These are phyloP conservation scores for Polytrichum formosum DNA, from an alignment of 225 moss, liverwort and hornwort species.

Conservation along the genomic window DNA sequence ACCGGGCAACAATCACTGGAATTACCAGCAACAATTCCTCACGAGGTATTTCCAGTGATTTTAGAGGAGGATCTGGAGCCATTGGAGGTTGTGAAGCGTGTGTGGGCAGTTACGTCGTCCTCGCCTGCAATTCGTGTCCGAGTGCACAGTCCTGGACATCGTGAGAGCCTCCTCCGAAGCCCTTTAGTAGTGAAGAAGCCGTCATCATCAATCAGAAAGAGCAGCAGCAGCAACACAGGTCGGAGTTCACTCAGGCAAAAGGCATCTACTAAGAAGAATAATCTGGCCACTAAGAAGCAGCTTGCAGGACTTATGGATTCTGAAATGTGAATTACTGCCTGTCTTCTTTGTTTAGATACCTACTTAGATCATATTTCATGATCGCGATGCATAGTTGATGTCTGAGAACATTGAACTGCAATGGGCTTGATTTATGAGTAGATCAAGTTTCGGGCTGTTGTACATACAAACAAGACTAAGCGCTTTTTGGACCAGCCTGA, in stretches of 20 bases:
- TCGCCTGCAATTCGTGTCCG: conserved; percentile 18
- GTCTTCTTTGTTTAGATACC: too few relatives aligned
- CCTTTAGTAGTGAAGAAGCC: conserved; percentile 2
- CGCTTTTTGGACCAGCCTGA: too few relatives aligned
- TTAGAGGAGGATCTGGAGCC: neutral
- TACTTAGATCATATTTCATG: too few relatives aligned
- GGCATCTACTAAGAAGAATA: conserved; percentile 13
- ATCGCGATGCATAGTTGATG: too few relatives aligned
- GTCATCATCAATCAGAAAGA: neutral
- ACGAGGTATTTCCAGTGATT: neutral
- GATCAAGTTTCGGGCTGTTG: too few relatives aligned
- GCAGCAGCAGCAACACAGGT: neutral
- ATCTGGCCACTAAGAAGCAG: too few relatives aligned
- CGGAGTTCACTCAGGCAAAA: conserved; percentile 4
- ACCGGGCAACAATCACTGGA: neutral
- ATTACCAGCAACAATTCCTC: neutral
- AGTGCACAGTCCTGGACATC: conserved; percentile 17
- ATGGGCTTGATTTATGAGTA: too few relatives aligned
- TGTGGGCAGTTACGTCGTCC: conserved; percentile 6
- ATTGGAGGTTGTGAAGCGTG: neutral
- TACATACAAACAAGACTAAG: too few relatives aligned
- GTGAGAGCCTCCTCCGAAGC: conserved; percentile 9
- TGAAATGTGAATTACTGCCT: too few relatives aligned
- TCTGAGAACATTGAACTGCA: too few relatives aligned
- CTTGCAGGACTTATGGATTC: too few relatives aligned